Evolutionary conservation across 2,329 filamentous ascomycete species (phyloP), one percentile per base, ranked within the genome.

Genomic region (Allantophomopsis lycopodina): DNA sequence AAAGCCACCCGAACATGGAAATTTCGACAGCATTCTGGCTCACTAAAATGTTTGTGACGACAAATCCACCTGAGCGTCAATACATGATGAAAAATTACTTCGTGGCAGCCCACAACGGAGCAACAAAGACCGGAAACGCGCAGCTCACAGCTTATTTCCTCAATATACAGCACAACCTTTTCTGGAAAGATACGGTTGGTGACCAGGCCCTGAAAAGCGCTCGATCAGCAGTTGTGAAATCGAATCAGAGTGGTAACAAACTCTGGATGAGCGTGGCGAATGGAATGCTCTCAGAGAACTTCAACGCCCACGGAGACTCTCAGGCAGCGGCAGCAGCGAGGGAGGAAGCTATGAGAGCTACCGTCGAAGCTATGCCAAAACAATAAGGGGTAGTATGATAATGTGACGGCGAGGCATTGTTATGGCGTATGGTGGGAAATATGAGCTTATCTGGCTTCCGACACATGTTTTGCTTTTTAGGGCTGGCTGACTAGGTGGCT

Each of bases 91-190:
- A 94, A 59, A 73, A 79, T 32, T 76, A 81, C 51, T 79, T 95
- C 40, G 77, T 84, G 44, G 68, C 70, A 32, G 82, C 86, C 2
- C 69, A 94, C 33, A 69, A 71, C 32, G 74, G 76, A 2, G 79
- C 83, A 11, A 79, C 80, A 46, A 65, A 66, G 7, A 77, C 81
- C 7, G 68, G 69, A 40, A 94, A 94, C 55, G 75, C 75, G 21
- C 83, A 93, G 47, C 80, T 88, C 40, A 71, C 87, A n/a, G 79
- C 79, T 36, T 82, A 95, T 46, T 79, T 82, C 5, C 73, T 95
- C 43, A 87, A 79, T 48, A 79, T 91, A 47, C 93, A 95, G 82
- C 81, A 83, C 39, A 77, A 73, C 52, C 74, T 78, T 38, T 82
- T 94, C 40, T 58, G 57, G 40, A 42, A 42, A 5, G 50, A 50